phyloP scores from a whole-genome alignment of 345 rosid genomes.

The Populus nigra region DNA sequence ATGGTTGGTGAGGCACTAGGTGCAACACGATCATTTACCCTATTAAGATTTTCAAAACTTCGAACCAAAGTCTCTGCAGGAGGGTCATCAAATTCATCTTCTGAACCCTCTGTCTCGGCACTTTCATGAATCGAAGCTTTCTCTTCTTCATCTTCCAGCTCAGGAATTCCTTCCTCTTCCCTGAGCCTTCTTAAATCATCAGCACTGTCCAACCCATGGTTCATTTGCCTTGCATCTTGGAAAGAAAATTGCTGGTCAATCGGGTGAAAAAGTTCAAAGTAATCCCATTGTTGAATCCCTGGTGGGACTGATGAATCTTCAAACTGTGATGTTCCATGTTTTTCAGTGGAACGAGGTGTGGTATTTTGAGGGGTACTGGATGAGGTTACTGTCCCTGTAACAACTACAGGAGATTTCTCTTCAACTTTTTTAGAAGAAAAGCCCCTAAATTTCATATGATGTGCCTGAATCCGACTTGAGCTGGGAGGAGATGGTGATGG shows the following conservation, averaged over 20 bases:
- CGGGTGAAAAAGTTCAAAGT: constrained; percentile 67
- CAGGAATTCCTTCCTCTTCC: constrained; percentile 62
- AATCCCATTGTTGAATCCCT: constrained; percentile 81
- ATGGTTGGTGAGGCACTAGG: constrained; percentile 37
- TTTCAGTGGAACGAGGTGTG: constrained; percentile 40
- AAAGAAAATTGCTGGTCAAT: constrained; percentile 56
- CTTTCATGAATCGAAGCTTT: constrained; percentile 51
- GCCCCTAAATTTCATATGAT: constrained; percentile 65
- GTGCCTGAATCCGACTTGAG: constrained; percentile 46
- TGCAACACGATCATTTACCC: constrained; percentile 44
- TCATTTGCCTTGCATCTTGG: constrained; percentile 43
- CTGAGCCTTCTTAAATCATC: constrained; percentile 47
- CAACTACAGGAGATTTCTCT: constrained; percentile 60
- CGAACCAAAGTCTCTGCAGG: constrained; percentile 61
- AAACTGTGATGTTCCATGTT: constrained; percentile 43
- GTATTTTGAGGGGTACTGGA: constrained; percentile 46
- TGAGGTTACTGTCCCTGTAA: constrained; percentile 48
- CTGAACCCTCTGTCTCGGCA: constrained; percentile 63
- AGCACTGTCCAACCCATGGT: constrained; percentile 37
- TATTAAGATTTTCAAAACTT: constrained; percentile 67
- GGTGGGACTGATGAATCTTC: constrained; percentile 53
- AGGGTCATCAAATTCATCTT: constrained; percentile 72
- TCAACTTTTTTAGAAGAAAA: constrained; percentile 62
- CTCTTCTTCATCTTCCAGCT: constrained; percentile 65
- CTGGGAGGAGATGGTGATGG: constrained; percentile 62